These are phyloP conservation scores for Botrytis aclada DNA, from an alignment of 2,329 filamentous ascomycete species.

Conservation along the genomic window DNA sequence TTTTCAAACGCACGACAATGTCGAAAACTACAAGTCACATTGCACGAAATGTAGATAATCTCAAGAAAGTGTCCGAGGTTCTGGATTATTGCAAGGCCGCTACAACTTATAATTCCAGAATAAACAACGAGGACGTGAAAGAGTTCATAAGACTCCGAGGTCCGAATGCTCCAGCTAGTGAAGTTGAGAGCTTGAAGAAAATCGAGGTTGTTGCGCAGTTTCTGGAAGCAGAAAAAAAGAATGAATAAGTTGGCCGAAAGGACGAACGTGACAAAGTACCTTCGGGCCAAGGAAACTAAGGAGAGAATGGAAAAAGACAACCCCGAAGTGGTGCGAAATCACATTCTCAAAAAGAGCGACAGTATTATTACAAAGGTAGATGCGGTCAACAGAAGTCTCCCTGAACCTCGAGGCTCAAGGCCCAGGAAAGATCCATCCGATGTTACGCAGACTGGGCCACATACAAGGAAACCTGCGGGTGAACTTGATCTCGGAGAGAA, in stretches of 20 bases:
- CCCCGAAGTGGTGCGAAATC: too few relatives aligned
- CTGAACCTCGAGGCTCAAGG: neutral
- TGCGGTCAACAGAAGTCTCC: neutral
- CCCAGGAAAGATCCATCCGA: too few relatives aligned
- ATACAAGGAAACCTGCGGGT: too few relatives aligned
- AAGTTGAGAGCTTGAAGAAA: neutral
- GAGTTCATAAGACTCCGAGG: neutral
- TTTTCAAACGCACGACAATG: neutral
- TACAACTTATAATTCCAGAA: neutral
- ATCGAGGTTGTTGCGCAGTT: fast-evolving
- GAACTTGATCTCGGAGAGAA: too few relatives aligned
- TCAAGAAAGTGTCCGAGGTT: neutral
- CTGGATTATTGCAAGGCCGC: fast-evolving
- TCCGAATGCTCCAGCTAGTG: neutral
- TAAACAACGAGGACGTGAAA: too few relatives aligned
- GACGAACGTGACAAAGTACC: fast-evolving
- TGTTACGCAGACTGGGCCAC: too few relatives aligned
- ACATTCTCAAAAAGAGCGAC: too few relatives aligned
- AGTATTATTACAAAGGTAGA: fast-evolving
- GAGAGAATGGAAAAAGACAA: neutral
- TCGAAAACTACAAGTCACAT: fast-evolving
- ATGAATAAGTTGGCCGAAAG: neutral
- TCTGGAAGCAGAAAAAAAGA: fast-evolving
- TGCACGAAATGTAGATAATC: fast-evolving
- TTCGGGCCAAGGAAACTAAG: neutral